A percentile compares a stretch with the other conserved stretches of the same genome.
Conservation (phyloP, 2,329 filamentous ascomycete species). For the Trichoderma guizhouense region DNA sequence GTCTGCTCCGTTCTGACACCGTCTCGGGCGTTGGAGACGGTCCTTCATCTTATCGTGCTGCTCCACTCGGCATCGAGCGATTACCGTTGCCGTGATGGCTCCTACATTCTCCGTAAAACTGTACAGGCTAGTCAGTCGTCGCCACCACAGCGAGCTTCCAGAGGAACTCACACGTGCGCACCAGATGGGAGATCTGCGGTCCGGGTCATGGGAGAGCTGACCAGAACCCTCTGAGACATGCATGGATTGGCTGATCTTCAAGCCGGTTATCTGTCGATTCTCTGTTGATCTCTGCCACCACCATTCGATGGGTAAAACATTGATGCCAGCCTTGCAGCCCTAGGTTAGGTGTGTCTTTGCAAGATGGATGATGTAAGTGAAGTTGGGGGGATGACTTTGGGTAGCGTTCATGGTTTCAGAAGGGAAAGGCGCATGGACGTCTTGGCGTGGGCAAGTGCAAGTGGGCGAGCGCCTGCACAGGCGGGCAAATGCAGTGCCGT, state of each 20-base stretch:
- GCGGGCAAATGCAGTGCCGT: neutral
- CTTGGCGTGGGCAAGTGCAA: constrained; percentile 10
- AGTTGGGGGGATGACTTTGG: neutral
- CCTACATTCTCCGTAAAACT: neutral
- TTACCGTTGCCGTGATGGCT: neutral
- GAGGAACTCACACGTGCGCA: constrained; percentile 1
- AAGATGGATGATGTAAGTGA: neutral
- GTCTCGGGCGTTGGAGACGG: constrained; percentile 6
- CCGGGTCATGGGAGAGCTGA: neutral
- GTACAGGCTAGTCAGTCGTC: neutral
- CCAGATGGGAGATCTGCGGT: constrained; percentile 5
- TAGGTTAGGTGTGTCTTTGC: neutral
- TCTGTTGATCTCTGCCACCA: constrained; percentile 12
- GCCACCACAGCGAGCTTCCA: neutral
- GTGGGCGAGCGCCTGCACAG: neutral
- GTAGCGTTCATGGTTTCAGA: neutral
- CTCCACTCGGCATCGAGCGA: constrained; percentile 4
- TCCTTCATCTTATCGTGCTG: constrained; percentile 11
- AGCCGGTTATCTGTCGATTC: constrained; percentile 2
- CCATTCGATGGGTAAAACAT: neutral
- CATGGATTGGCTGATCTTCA: constrained; percentile 13
- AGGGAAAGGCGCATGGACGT: constrained; percentile 11
- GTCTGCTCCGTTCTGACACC: constrained; percentile 9
- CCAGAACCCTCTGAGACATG: neutral
- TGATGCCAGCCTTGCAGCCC: neutral